Percentiles rank a stretch among this genome's conserved stretches.
phyloP scores from a whole-genome alignment of 2,329 filamentous ascomycete species.

The Fusarium compactum region DNA sequence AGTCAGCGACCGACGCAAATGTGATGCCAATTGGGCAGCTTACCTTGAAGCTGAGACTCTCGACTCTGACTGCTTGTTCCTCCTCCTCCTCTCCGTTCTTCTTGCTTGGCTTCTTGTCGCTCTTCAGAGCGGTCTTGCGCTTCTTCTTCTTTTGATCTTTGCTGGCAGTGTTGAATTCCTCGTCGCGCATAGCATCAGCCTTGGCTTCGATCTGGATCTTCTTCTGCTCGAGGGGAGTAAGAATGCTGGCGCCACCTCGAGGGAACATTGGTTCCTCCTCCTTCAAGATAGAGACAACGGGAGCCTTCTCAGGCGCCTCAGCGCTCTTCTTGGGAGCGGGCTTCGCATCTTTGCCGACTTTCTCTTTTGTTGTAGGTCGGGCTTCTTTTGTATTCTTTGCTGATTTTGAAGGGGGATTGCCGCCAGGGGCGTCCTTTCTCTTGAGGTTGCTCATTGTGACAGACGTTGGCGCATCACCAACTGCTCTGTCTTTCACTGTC shows the following conservation, averaged over 20 bases:
- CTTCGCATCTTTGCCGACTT: conserved; percentile 48
- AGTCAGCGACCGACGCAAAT: conserved; percentile 41
- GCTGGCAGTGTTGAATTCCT: conserved; percentile 68
- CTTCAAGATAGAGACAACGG: conserved; percentile 63
- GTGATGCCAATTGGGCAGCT: conserved; percentile 20
- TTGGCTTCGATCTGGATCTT: conserved; percentile 95
- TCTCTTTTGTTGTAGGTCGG: conserved; percentile 62
- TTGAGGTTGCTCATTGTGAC: conserved; percentile 67
- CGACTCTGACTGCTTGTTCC: conserved; percentile 74
- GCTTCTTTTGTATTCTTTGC: conserved; percentile 60
- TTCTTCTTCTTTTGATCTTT: conserved; percentile 65
- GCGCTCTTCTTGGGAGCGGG: conserved; percentile 47
- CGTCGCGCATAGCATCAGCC: conserved; percentile 90
- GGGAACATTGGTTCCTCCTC: conserved; percentile 93
- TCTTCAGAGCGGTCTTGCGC: conserved; percentile 66
- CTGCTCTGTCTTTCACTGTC: conserved; percentile 38
- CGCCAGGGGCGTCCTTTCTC: conserved; percentile 68
- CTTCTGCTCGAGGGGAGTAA: conserved; percentile 95
- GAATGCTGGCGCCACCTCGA: conserved; percentile 87
- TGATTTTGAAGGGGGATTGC: conserved; percentile 62
- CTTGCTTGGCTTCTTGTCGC: conserved; percentile 65
- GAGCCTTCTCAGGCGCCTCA: conserved; percentile 49
- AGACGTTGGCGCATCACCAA: conserved; percentile 47
- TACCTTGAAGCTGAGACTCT: conserved; percentile 92
- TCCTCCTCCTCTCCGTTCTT: conserved; percentile 55